A percentile compares a stretch with the other conserved stretches of the same genome.
These are phyloP conservation scores for Pyrenula massariospora DNA, from an alignment of 495 filamentous ascomycete species.

Conservation along the genomic window DNA sequence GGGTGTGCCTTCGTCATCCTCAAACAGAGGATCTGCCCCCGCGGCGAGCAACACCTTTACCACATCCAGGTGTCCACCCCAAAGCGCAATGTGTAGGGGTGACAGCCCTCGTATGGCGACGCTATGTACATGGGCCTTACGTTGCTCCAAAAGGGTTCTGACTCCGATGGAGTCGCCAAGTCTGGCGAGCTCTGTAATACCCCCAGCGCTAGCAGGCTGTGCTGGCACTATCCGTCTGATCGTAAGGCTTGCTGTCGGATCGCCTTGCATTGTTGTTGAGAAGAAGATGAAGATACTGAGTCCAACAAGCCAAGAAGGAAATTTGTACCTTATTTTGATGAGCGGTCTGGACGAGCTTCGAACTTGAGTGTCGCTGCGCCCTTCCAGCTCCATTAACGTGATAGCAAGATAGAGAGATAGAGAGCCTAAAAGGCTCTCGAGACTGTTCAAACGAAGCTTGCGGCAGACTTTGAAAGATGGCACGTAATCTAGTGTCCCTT, in stretches of 20 bases:
- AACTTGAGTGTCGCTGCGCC: background rate
- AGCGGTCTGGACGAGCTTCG: background rate
- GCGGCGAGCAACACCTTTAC: slow-evolving; percentile 14
- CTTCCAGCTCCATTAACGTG: background rate
- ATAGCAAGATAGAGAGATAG: background rate
- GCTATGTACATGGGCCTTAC: background rate
- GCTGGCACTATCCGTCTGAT: background rate
- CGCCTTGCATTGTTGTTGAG: background rate
- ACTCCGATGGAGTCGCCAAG: background rate
- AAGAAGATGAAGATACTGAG: background rate
- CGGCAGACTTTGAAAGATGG: background rate
- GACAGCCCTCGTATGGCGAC: background rate
- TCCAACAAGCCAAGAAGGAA: background rate
- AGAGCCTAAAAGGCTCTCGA: background rate
- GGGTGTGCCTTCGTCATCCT: slow-evolving; percentile 61
- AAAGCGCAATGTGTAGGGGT: slow-evolving; percentile 45
- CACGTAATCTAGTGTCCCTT: background rate
- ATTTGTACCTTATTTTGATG: background rate
- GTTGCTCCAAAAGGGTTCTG: background rate
- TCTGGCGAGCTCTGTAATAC: background rate
- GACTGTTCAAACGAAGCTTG: background rate
- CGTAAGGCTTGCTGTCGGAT: background rate
- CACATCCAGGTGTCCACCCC: slow-evolving; percentile 65
- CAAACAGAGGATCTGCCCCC: slow-evolving; percentile 31
- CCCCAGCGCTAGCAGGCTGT: background rate